Conservation (phyloP, 2,329 filamentous ascomycete genomes). For the Cercospora sojina region DNA sequence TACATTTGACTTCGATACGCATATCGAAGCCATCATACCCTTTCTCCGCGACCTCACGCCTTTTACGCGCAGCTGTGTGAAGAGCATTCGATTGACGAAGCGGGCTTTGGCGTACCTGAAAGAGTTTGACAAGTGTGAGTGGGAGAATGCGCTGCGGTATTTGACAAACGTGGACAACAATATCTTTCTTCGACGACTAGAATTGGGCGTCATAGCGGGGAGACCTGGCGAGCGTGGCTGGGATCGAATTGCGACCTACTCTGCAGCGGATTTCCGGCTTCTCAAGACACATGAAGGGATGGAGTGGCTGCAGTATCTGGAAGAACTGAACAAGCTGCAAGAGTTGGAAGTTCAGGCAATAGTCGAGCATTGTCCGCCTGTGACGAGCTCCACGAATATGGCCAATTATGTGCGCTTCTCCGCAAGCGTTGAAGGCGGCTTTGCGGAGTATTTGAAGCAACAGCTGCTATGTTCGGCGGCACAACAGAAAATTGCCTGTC, state of each 20-base stretch:
- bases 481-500: not conserved
- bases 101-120: constrained; percentile 54
- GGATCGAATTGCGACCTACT: constrained; percentile 51
- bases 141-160: constrained; percentile 54
- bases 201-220: constrained; percentile 57
- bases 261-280: constrained; percentile 50
- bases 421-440: constrained; percentile 57
- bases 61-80: constrained; percentile 49
- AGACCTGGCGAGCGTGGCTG: constrained; percentile 48
- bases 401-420: constrained; percentile 61
- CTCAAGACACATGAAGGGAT: constrained; percentile 49
- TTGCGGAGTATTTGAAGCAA: constrained; percentile 54
- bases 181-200: constrained; percentile 42
- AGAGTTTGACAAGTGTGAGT: constrained; percentile 58
- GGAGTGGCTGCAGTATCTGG: constrained; percentile 59
- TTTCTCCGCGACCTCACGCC: constrained; percentile 60
- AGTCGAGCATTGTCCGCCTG: constrained; percentile 55
- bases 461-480: constrained; percentile 16
- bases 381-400: constrained; percentile 54
- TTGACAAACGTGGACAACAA: constrained; percentile 37
- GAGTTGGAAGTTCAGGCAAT: constrained; percentile 55
- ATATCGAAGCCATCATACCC: constrained; percentile 60
- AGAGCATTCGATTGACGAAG: constrained; percentile 56
- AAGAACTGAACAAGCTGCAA: constrained; percentile 50
- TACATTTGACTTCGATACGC: constrained; percentile 59